A percentile compares a stretch with the other conserved stretches of the same genome.
Evolutionary conservation across 345 rosid genomes (phyloP).

Genomic region (Gossypium arboreum): DNA sequence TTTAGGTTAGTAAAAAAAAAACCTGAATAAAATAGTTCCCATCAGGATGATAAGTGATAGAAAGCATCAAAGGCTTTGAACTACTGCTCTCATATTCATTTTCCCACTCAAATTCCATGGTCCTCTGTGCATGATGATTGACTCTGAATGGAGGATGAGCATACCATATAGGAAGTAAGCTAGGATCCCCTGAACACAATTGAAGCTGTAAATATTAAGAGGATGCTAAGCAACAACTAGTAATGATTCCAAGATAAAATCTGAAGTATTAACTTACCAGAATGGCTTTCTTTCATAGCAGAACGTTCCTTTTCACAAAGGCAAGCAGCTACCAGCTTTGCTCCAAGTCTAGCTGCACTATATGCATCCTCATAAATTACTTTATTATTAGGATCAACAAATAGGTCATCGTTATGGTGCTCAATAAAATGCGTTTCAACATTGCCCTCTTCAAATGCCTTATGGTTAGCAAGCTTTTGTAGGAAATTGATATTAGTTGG

Average conservation of each 20-base stretch:
- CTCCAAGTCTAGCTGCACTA: constrained; percentile 48
- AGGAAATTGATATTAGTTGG: constrained; percentile 89
- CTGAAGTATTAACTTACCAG: constrained; percentile 44
- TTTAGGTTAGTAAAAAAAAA: constrained; percentile 8
- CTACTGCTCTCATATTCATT: constrained; percentile 43
- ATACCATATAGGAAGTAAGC: constrained; percentile 61
- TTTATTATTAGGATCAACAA: constrained; percentile 53
- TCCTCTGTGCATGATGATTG: constrained; percentile 55
- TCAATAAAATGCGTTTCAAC: constrained; percentile 97
- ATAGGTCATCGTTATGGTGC: constrained; percentile 66
- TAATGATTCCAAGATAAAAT: constrained; percentile 15
- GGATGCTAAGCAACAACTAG: constrained; percentile 7
- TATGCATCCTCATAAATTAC: constrained; percentile 40
- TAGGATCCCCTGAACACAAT: constrained; percentile 43
- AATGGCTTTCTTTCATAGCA: constrained; percentile 33
- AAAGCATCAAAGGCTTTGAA: constrained; percentile 41
- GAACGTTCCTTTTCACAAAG: constrained; percentile 53
- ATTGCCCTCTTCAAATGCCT: constrained; percentile 65
- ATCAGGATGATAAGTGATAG: constrained; percentile 46
- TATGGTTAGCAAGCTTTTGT: constrained; percentile 68
- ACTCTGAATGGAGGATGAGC: constrained; percentile 76
- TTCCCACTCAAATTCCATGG: constrained; percentile 75
- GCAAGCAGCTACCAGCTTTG: constrained; percentile 71
- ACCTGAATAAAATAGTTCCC: constrained; percentile 74
- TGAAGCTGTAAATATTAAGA: constrained; percentile 20